These are phyloP conservation scores for Stereocaulon alpinum DNA, from an alignment of 495 filamentous ascomycete genomes.

Conservation along the genomic window DNA sequence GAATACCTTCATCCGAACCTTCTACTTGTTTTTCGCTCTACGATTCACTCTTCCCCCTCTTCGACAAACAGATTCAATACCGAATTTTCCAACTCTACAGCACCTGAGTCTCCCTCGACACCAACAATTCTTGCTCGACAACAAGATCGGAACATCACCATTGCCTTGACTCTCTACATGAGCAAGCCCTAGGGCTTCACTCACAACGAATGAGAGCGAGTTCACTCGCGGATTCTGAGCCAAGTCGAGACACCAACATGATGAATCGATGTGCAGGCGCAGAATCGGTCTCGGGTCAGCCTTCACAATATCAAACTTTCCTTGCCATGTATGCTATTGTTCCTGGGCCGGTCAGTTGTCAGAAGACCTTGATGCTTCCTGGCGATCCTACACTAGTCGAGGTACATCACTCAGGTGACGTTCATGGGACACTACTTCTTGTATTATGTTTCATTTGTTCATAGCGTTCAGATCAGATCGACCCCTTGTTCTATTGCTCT, in stretches of 20 bases:
- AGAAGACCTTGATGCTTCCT: neutral
- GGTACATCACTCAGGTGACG: neutral
- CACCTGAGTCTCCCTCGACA: neutral
- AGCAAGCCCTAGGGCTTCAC: neutral
- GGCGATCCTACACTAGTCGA: neutral
- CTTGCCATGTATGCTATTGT: conserved; percentile 6
- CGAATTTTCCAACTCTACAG: neutral
- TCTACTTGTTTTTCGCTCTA: too few relatives aligned
- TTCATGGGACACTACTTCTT: conserved; percentile 4
- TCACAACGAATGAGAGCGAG: neutral
- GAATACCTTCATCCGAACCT: too few relatives aligned
- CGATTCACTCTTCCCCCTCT: neutral
- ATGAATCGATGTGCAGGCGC: neutral
- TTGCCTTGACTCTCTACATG: neutral
- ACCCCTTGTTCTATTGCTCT: conserved; percentile 10
- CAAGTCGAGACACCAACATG: neutral
- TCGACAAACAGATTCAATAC: neutral
- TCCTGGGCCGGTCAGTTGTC: neutral
- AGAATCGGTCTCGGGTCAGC: neutral
- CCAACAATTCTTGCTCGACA: neutral
- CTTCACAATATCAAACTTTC: neutral
- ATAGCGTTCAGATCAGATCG: conserved; percentile 3
- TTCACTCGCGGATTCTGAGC: neutral
- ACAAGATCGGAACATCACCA: neutral
- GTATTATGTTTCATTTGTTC: conserved; percentile 9